A percentile compares a stretch with the other conserved stretches of the same genome.
Conservation (phyloP, 1,284 basidiomycete genomes). For the Macrocystidia cucumis region DNA sequence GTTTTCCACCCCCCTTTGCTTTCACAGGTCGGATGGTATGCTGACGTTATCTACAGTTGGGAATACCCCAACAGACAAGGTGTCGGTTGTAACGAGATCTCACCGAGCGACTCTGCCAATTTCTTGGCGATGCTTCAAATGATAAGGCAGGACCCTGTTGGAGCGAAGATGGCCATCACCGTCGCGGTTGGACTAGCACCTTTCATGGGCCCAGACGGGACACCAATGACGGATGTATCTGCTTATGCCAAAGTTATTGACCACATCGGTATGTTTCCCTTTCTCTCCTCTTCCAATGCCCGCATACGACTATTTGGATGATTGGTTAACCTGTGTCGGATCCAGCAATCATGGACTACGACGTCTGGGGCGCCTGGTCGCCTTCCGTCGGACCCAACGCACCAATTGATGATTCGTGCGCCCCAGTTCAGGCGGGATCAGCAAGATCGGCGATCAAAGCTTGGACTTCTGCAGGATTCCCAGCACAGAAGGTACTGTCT, state of each 20-base stretch:
- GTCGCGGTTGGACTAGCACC: constrained; percentile 68
- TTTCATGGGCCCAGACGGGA: constrained; percentile 55
- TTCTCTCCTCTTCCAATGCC: background rate
- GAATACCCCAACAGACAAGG: constrained; percentile 71
- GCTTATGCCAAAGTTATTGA: constrained; percentile 67
- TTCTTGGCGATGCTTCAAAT: constrained; percentile 70
- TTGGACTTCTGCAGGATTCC: constrained; percentile 66
- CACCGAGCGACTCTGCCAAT: constrained; percentile 54
- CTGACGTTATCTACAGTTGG: constrained; percentile 59
- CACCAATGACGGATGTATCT: constrained; percentile 60
- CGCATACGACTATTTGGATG: background rate
- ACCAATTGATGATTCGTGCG: constrained; percentile 77
- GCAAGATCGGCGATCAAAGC: constrained; percentile 62
- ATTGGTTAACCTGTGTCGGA: no score
- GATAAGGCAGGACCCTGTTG: constrained; percentile 51
- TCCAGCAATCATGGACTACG: constrained; percentile 77
- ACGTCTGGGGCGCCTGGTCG: constrained; percentile 64
- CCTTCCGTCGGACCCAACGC: constrained; percentile 47
- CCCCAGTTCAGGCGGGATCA: constrained; percentile 61
- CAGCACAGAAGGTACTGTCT: constrained; percentile 23
- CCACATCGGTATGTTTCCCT: constrained; percentile 41
- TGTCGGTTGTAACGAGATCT: constrained; percentile 59
- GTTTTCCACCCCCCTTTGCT: constrained; percentile 14
- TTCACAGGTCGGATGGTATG: background rate
- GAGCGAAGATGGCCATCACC: constrained; percentile 58